A percentile compares a stretch with the other conserved stretches of the same genome.
phyloP scores from a whole-genome alignment of 169 alveolate genomes.

The Plasmodium inui region DNA sequence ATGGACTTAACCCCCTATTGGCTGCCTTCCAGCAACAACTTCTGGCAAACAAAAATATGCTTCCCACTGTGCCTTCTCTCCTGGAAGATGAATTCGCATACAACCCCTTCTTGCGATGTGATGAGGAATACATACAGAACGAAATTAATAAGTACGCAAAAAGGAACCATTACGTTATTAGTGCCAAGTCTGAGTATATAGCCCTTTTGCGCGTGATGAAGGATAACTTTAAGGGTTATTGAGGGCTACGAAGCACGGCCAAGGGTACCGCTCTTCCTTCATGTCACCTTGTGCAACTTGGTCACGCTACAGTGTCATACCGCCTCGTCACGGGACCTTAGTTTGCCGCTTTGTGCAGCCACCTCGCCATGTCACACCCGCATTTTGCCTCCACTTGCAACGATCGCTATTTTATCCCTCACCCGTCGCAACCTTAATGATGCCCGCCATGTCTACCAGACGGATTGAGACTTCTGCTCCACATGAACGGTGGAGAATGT shows the following conservation, averaged over 20 bases:
- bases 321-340: not conserved
- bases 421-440: not conserved
- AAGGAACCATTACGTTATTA: constrained; percentile 24
- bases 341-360: not conserved
- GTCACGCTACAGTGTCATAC: not conserved
- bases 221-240: constrained; percentile 24
- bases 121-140: constrained; percentile 1
- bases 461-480: not conserved
- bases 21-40: constrained; percentile 15
- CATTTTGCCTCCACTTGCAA: not conserved
- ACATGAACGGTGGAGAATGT: not conserved
- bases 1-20: constrained; percentile 17
- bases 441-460: not conserved
- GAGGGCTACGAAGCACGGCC: not conserved
- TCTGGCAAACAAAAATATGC: not conserved
- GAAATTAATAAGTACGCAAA: constrained; percentile 35
- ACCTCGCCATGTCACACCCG: not conserved
- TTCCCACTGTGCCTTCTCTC: constrained; percentile 54
- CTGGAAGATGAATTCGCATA: constrained; percentile 39
- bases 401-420: not conserved
- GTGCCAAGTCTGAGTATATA: constrained; percentile 6
- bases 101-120: constrained; percentile 58
- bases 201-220: constrained; percentile 46
- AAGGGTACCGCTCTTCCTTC: not conserved
- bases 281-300: not conserved